These are phyloP conservation scores for Trichoderma gamsii DNA, from an alignment of 495 filamentous ascomycete species.

Conservation along the genomic window DNA sequence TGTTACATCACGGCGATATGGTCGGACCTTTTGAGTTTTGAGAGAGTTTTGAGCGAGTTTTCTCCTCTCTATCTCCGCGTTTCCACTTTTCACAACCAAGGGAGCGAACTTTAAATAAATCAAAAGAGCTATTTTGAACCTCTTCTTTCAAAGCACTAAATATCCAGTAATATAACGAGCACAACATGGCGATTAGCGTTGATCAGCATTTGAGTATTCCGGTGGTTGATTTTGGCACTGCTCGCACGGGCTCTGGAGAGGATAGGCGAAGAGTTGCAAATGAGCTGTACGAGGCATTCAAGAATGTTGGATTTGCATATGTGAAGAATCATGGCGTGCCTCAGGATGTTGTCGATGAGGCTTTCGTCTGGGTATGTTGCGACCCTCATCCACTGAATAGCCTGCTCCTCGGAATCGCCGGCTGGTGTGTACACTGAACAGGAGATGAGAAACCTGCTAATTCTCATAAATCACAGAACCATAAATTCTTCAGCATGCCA, in stretches of 20 bases:
- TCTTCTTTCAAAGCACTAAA: too few relatives aligned
- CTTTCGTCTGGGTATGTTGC: slow-evolving; percentile 2
- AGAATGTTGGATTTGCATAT: slow-evolving; percentile 3
- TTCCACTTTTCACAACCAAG: too few relatives aligned
- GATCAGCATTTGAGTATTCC: slow-evolving; percentile 5
- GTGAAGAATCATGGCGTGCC: slow-evolving; percentile 10
- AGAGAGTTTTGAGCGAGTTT: too few relatives aligned
- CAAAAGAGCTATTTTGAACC: too few relatives aligned
- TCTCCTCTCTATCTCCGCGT: too few relatives aligned
- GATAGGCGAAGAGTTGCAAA: background rate
- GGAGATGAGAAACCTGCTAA: background rate
- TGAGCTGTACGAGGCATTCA: background rate
- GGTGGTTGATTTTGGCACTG: background rate
- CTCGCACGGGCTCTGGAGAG: background rate
- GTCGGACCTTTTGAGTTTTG: too few relatives aligned
- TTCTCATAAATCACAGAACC: background rate
- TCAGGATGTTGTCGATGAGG: background rate
- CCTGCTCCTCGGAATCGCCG: background rate
- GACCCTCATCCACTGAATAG: background rate
- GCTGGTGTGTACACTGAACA: background rate
- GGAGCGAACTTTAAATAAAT: too few relatives aligned
- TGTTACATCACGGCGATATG: too few relatives aligned
- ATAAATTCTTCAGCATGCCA: background rate
- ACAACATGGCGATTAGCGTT: background rate
- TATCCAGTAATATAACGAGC: background rate